Evolutionary conservation across 768 basidiomycete species (phyloP).

Genomic region (Stropharia rugosoannulata): DNA sequence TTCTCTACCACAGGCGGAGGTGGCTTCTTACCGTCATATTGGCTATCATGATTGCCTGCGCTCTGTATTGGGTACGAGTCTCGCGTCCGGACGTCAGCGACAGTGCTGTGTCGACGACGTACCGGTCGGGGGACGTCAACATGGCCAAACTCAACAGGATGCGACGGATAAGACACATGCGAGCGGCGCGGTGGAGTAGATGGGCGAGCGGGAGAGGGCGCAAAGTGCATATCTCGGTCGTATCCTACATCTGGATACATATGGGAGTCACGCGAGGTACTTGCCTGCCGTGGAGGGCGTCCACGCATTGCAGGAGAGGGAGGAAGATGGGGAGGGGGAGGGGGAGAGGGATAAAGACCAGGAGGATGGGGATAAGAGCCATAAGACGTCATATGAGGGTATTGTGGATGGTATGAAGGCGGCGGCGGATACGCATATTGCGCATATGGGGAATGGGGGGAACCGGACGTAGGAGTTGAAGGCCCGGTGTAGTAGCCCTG

Average conservation of each 20-base stretch:
- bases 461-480: background rate
- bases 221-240: background rate
- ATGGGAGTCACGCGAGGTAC: background rate
- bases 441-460: constrained; percentile 1
- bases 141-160: constrained; percentile 4
- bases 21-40: constrained; percentile 1
- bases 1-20: constrained; percentile 19
- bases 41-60: background rate
- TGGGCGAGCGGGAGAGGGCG: constrained; percentile 5
- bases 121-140: constrained; percentile 7
- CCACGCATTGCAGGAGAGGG: background rate
- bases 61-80: constrained; percentile 1
- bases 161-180: constrained; percentile 8
- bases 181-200: constrained; percentile 7
- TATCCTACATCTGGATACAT: background rate
- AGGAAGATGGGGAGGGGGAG: background rate
- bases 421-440: constrained; percentile 1
- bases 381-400: constrained; percentile 2
- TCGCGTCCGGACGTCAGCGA: constrained; percentile 9
- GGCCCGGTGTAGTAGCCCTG: constrained; percentile 3
- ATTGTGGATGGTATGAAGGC: constrained; percentile 3
- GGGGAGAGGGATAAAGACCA: constrained; percentile 8
- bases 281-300: background rate
- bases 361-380: constrained; percentile 3
- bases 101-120: constrained; percentile 11